A percentile compares a stretch with the other conserved stretches of the same genome.
phyloP scores from a whole-genome alignment of 345 rosid species.

The Brassica cretica region DNA sequence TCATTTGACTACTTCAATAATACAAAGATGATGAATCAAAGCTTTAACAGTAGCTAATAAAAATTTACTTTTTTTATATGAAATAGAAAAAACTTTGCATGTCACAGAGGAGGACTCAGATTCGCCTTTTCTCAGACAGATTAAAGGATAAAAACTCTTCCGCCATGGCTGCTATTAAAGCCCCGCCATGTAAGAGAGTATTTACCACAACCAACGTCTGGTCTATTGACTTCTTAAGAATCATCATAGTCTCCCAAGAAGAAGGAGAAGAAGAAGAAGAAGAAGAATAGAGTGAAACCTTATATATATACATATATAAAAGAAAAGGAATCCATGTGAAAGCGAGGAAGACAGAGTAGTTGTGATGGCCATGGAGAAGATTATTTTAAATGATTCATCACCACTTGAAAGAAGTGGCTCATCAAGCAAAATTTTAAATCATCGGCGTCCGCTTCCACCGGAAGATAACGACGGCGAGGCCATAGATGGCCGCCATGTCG shows the following conservation, averaged over 20 bases:
- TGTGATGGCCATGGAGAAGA: constrained; percentile 5
- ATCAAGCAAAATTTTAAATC: constrained; percentile 28
- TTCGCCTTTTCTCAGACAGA: constrained; percentile 46
- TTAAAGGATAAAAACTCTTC: not conserved
- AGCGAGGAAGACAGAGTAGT: not conserved
- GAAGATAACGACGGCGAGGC: constrained; percentile 15
- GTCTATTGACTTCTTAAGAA: constrained; percentile 32
- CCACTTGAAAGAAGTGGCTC: constrained; percentile 22
- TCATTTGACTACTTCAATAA: not conserved
- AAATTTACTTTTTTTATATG: not conserved
- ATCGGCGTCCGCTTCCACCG: constrained; percentile 44
- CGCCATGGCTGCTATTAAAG: constrained; percentile 41
- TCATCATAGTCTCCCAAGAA: constrained; percentile 44
- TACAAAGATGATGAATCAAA: not conserved
- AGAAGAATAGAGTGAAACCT: not conserved
- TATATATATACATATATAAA: not conserved
- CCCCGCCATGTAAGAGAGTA: constrained; percentile 33
- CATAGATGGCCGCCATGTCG: constrained; percentile 7
- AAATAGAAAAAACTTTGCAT: not conserved
- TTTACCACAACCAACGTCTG: constrained; percentile 30
- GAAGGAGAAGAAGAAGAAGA: constrained; percentile 29
- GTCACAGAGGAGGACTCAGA: constrained; percentile 43
- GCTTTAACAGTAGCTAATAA: not conserved
- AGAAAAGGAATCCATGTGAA: not conserved
- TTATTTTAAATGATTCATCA: constrained; percentile 27